phyloP scores from a whole-genome alignment of 2,329 filamentous ascomycete species.

The Penicillium sp. region DNA sequence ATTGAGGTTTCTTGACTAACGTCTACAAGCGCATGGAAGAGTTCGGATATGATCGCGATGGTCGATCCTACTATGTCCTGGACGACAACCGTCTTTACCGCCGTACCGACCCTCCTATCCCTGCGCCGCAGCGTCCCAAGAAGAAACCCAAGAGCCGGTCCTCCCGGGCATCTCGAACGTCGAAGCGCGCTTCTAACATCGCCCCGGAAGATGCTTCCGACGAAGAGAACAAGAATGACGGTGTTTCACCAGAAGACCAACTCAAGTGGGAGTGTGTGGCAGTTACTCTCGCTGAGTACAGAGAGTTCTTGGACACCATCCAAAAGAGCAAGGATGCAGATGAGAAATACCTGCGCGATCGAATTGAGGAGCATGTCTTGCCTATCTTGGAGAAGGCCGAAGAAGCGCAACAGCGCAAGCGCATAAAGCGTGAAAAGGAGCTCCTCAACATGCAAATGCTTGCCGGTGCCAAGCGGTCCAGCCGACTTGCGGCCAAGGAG shows the following conservation, averaged over 20 bases:
- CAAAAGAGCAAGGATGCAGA: conserved; percentile 76
- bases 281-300: conserved; percentile 74
- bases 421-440: conserved; percentile 74
- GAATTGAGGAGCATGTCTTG: conserved; percentile 72
- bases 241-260: conserved; percentile 54
- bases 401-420: conserved; percentile 66
- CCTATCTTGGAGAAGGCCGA: conserved; percentile 78
- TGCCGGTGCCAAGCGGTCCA: conserved; percentile 91
- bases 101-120: conserved; percentile 68
- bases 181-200: conserved; percentile 59
- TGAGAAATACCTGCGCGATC: conserved; percentile 71
- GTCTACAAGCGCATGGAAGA: conserved; percentile 44
- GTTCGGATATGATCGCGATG: conserved; percentile 78
- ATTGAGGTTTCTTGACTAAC: conserved; percentile 11
- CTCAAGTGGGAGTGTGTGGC: conserved; percentile 90
- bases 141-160: conserved; percentile 65
- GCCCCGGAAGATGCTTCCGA: conserved; percentile 43
- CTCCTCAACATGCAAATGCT: conserved; percentile 78
- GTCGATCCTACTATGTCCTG: conserved; percentile 82
- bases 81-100: conserved; percentile 94
- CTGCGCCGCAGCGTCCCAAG: conserved; percentile 56
- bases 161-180: conserved; percentile 62
- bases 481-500: conserved; percentile 75
- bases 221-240: conserved; percentile 42
- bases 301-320: conserved; percentile 66